phyloP scores from a whole-genome alignment of 306 rosid species.

The Amphicarpaea edgeworthii region DNA sequence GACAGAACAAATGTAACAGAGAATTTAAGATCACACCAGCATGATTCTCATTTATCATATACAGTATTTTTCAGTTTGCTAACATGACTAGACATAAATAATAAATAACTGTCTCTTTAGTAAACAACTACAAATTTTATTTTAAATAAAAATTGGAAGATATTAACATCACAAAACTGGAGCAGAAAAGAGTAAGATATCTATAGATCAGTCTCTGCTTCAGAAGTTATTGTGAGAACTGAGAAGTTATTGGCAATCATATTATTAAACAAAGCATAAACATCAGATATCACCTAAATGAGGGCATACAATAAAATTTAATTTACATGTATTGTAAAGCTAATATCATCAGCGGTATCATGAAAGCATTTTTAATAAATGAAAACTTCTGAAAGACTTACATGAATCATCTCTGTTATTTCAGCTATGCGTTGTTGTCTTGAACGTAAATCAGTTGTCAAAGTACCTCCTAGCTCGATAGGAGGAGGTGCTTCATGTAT shows the following conservation, averaged over 20 bases:
- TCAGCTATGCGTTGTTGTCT: slow-evolving; percentile 93
- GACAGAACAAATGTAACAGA: not conserved
- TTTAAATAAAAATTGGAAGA: not conserved
- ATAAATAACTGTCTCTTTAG: not conserved
- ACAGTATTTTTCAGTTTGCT: not conserved
- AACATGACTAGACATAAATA: not conserved
- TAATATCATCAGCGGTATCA: slow-evolving; percentile 25
- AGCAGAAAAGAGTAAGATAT: not conserved
- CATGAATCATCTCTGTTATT: slow-evolving; percentile 99
- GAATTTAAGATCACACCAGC: slow-evolving; percentile 9
- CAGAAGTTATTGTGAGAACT: too few relatives aligned
- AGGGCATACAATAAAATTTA: slow-evolving; percentile 9
- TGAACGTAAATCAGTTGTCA: slow-evolving; percentile 68
- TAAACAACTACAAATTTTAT: not conserved
- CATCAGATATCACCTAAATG: slow-evolving; percentile 14
- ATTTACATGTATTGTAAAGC: slow-evolving; percentile 1
- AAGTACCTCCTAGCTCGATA: slow-evolving; percentile 51
- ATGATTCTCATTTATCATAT: not conserved
- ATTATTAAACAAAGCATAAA: not conserved
- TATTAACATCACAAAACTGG: slow-evolving; percentile 1
- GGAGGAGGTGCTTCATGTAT: slow-evolving; percentile 52
- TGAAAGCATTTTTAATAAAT: slow-evolving; percentile 37
- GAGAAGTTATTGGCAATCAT: slow-evolving; percentile 7
- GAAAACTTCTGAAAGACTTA: slow-evolving; percentile 57
- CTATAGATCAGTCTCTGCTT: not conserved